Evolutionary conservation across 176 grass and related monocot species (phyloP).

Genomic region (Aegilops longissima): DNA sequence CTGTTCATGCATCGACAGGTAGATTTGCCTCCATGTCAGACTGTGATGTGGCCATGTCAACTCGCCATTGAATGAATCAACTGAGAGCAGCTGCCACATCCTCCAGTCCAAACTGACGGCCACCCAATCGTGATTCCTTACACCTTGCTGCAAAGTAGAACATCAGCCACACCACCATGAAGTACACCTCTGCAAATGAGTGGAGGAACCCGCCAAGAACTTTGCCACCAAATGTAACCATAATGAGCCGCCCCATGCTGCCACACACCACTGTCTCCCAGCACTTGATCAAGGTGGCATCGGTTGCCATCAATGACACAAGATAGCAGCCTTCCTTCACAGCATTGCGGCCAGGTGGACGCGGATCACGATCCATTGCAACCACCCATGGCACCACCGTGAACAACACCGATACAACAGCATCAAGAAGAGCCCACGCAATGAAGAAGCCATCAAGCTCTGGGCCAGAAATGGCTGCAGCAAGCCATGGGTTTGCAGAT

Average conservation of each 20-base stretch:
- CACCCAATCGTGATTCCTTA: constrained; percentile 59
- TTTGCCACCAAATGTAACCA: constrained; percentile 63
- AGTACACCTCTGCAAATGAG: constrained; percentile 73
- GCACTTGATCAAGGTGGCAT: constrained; percentile 83
- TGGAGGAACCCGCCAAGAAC: constrained; percentile 66
- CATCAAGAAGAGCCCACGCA: constrained; percentile 76
- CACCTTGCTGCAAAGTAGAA: constrained; percentile 78
- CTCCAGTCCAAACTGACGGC: constrained; percentile 64
- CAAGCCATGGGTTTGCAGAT: constrained; percentile 56
- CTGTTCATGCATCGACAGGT: neutral
- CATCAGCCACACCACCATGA: constrained; percentile 90
- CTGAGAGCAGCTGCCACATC: constrained; percentile 78
- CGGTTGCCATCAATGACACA: constrained; percentile 67
- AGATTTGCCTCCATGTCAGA: constrained; percentile 4
- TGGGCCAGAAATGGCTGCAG: constrained; percentile 41
- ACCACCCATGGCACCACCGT: constrained; percentile 90
- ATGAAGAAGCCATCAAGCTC: constrained; percentile 69
- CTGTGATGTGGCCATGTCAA: neutral
- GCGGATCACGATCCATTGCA: constrained; percentile 75
- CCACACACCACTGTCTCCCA: constrained; percentile 80
- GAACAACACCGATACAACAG: constrained; percentile 71
- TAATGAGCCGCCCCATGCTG: constrained; percentile 57
- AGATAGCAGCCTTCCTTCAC: constrained; percentile 91
- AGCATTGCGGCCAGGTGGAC: constrained; percentile 58
- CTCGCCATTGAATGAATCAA: constrained; percentile 46